Conservation (phyloP, 1,284 basidiomycete genomes). For the Boletus mariae region DNA sequence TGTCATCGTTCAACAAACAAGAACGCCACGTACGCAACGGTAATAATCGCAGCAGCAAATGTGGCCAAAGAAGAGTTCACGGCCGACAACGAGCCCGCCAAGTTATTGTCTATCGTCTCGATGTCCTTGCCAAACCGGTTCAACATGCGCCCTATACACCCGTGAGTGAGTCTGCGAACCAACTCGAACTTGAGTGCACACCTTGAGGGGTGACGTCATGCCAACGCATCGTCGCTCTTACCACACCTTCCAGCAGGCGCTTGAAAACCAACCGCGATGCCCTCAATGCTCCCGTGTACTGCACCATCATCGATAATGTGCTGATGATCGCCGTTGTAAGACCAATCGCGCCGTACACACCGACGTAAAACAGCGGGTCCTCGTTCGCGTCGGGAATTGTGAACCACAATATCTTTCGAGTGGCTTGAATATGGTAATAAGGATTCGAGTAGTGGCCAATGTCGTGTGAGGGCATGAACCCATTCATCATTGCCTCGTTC, state of each 20-base stretch:
- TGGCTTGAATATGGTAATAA: slow-evolving; percentile 14
- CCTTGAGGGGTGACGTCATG: slow-evolving; percentile 48
- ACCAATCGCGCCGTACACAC: slow-evolving; percentile 45
- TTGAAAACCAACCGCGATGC: slow-evolving; percentile 46
- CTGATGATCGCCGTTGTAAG: slow-evolving; percentile 37
- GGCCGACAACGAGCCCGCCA: slow-evolving; percentile 55
- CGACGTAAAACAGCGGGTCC: slow-evolving; percentile 50
- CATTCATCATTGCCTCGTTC: slow-evolving; percentile 31
- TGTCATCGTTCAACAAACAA: not conserved
- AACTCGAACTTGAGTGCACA: slow-evolving; percentile 1
- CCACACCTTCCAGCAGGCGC: slow-evolving; percentile 41
- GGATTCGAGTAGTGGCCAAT: slow-evolving; percentile 12
- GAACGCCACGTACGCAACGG: slow-evolving; percentile 25
- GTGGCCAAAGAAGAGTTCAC: slow-evolving; percentile 72
- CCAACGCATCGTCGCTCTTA: slow-evolving; percentile 53
- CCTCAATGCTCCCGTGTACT: slow-evolving; percentile 47
- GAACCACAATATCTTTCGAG: slow-evolving; percentile 20
- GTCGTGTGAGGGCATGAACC: slow-evolving; percentile 18
- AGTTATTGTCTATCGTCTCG: slow-evolving; percentile 44
- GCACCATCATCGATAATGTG: slow-evolving; percentile 36
- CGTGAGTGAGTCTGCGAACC: not conserved
- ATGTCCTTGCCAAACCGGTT: slow-evolving; percentile 54
- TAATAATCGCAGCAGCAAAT: slow-evolving; percentile 48
- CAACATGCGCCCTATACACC: slow-evolving; percentile 43
- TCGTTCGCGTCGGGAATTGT: slow-evolving; percentile 42